A percentile compares a stretch with the other conserved stretches of the same genome.
phyloP scores from a whole-genome alignment of 306 rosid species.

The Echinosophora koreensis region DNA sequence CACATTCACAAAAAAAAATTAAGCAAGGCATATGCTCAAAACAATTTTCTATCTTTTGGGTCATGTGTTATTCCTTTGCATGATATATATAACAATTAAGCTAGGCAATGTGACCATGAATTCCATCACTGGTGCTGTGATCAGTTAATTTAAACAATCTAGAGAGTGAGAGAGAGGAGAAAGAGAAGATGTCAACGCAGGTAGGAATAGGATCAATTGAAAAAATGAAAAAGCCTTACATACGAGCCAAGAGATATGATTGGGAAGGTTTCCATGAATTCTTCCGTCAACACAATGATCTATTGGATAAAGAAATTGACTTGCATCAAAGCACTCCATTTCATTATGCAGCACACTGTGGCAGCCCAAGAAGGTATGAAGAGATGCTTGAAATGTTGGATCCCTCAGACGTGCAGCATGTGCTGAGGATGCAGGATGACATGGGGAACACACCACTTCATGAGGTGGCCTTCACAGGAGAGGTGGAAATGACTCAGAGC shows the following conservation, averaged over 20 bases:
- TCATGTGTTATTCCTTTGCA: not conserved
- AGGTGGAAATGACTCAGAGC: conserved; percentile 38
- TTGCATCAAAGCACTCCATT: conserved; percentile 43
- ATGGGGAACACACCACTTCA: conserved; percentile 55
- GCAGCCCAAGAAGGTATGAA: conserved; percentile 33
- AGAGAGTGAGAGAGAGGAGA: not conserved
- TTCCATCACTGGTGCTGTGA: not conserved
- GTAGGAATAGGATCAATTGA: not conserved
- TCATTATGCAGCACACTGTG: conserved; percentile 51
- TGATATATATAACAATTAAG: not conserved
- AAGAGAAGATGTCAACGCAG: not conserved
- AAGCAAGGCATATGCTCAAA: conserved; percentile 49
- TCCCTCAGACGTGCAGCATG: not conserved
- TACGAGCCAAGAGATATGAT: conserved; percentile 41
- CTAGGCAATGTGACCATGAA: too few relatives aligned
- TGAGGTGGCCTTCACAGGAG: conserved; percentile 50
- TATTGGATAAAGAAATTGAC: conserved; percentile 26
- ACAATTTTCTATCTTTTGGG: not conserved
- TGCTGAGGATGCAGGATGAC: conserved; percentile 48
- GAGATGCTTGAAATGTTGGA: conserved; percentile 29
- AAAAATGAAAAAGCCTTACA: conserved; percentile 45
- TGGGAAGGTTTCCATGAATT: conserved; percentile 29
- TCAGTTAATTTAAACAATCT: not conserved
- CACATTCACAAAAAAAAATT: not conserved
- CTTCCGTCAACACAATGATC: not conserved